Conservation (phyloP, 495 filamentous ascomycete species). For the Pseudevernia furfuracea region DNA sequence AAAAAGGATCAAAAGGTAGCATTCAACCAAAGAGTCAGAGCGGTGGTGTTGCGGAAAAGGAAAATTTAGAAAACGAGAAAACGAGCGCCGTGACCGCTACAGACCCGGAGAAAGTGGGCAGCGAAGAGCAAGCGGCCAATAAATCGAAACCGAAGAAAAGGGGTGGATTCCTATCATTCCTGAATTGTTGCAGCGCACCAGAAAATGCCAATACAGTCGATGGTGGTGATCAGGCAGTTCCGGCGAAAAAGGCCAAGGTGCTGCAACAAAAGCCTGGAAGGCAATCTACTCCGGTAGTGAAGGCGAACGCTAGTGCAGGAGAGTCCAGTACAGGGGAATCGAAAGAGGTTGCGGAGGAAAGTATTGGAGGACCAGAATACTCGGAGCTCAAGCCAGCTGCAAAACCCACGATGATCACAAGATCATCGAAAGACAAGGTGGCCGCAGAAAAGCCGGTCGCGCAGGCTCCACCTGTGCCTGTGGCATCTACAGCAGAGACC, state of each 20-base stretch:
- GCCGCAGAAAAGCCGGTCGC: constrained; percentile 16
- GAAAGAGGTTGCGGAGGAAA: constrained; percentile 51
- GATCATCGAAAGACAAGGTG: constrained; percentile 28
- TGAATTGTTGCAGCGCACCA: constrained; percentile 72
- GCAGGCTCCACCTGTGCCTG: constrained; percentile 4
- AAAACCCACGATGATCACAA: constrained; percentile 31
- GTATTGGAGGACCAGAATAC: constrained; percentile 35
- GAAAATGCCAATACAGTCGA: constrained; percentile 55
- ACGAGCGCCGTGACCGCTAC: constrained; percentile 29
- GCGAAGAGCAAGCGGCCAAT: constrained; percentile 25
- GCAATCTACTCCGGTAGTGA: constrained; percentile 45
- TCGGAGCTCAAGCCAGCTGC: constrained; percentile 32
- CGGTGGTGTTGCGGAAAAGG: constrained; percentile 60
- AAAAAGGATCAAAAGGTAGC: constrained; percentile 61
- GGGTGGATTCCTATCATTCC: constrained; percentile 59
- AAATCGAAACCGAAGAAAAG: constrained; percentile 54
- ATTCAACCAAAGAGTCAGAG: constrained; percentile 59
- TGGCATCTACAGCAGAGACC: constrained; percentile 12
- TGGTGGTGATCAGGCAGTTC: constrained; percentile 50
- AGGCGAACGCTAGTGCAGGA: constrained; percentile 40
- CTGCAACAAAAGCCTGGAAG: constrained; percentile 46
- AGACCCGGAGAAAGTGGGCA: constrained; percentile 29
- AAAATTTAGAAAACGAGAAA: constrained; percentile 43
- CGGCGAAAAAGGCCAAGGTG: constrained; percentile 59
- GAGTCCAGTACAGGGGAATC: constrained; percentile 50